These are phyloP conservation scores for Suhomyces kilbournensis DNA, from an alignment of 805 yeast genomes.

Conservation along the genomic window DNA sequence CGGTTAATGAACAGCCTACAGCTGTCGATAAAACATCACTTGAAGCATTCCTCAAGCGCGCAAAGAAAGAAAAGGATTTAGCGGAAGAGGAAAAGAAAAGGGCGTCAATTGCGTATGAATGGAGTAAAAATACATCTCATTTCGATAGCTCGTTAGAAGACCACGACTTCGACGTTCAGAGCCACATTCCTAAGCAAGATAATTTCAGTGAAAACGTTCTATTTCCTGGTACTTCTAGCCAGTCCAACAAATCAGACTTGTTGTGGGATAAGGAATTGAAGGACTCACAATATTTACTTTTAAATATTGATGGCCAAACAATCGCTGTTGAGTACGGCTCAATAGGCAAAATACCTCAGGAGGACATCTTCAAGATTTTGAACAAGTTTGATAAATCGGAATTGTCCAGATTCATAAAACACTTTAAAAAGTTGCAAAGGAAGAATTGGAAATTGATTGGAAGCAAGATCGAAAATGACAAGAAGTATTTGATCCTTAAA, in stretches of 20 bases:
- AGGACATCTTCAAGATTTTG: constrained; percentile 43
- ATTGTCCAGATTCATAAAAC: constrained; percentile 30
- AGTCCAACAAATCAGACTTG: background rate
- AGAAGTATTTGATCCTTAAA: constrained; percentile 9
- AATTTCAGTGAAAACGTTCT: background rate
- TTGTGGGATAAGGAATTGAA: background rate
- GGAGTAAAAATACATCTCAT: constrained; percentile 38
- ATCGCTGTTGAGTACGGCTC: constrained; percentile 36
- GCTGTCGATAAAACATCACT: constrained; percentile 14
- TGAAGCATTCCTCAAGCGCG: constrained; percentile 41
- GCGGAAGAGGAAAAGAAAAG: constrained; percentile 46
- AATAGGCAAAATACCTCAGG: constrained; percentile 34
- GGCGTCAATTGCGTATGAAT: constrained; percentile 50
- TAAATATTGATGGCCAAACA: constrained; percentile 34
- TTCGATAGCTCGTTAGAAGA: constrained; percentile 40
- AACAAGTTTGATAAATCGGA: constrained; percentile 33
- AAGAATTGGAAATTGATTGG: constrained; percentile 57
- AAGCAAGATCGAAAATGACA: constrained; percentile 29
- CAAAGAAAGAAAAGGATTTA: constrained; percentile 38
- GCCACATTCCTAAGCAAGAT: background rate
- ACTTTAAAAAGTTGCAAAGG: constrained; percentile 42
- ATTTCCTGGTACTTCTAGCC: background rate
- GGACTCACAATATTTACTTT: constrained; percentile 23
- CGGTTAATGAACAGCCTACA: background rate
- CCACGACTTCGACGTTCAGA: constrained; percentile 44